Base-by-base conservation (phyloP, 2,329 filamentous ascomycete genomes). In the Alternaria dauci region DNA sequence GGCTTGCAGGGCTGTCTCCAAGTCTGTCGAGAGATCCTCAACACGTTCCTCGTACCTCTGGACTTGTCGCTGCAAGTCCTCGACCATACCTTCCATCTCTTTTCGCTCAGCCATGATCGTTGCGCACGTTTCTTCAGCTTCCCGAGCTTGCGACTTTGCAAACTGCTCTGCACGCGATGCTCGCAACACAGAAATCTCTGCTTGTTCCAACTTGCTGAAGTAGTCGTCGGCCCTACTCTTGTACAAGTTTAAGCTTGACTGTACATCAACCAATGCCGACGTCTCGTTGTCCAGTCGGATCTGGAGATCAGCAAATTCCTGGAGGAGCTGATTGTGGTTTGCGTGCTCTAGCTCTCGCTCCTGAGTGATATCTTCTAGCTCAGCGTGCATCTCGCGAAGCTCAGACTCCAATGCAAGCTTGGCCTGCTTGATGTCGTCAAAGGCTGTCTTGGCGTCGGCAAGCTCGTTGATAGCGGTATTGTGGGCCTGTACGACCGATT, bases 141-240 rank as follows among this genome's bases (percentile, higher is more conserved):
- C 94, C 72, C 88, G 90, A 9, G 92, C 91, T 76, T 97, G 94
- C 0, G 91, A 85, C 79, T 92, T 96, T 58, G 94, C 94, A 76
- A 98, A 97, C 71, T 97, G 93, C 79, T 98, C 94, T 0, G 95
- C 94, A 25, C 94, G 88, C 61, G 87, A 90, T 16, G 94, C 94
- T 78, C 97, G 97, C 65, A 99, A 86, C 18, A 98, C 94, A 0
- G 94, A 89, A 67, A 98, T 96, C 78, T 99, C 94, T 16, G 95
- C 95, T 76, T 98, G 94, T 78, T 99, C 94, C 20, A 99, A 87
- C 80, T 97, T 97, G 82, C 89, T 91, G 80, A 97, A 99, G 79
- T 99, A 98, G 76, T 98, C 94, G 74, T 98, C 93, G 4, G 94
- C 91, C 43, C 94, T 89, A 65, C 88, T 89, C 85, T 96, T 97